Percentiles rank a stretch among this genome's conserved stretches.
These are phyloP conservation scores for Fusarium pseudograminearum DNA, from an alignment of 2,329 filamentous ascomycete species.

Conservation along the genomic window DNA sequence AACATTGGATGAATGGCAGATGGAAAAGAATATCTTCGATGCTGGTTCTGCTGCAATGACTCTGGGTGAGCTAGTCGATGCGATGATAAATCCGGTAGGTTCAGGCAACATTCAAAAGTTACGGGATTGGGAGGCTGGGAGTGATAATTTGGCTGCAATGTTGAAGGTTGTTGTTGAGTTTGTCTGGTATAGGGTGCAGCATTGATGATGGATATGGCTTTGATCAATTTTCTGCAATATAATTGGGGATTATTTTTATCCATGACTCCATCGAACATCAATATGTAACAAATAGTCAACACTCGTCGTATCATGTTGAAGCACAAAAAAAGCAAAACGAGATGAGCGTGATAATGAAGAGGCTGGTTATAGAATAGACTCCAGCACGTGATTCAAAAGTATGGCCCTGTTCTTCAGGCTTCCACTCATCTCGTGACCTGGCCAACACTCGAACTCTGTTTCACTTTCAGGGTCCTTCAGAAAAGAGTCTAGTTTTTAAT, in stretches of 20 bases:
- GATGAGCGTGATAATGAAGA: too few species aligned
- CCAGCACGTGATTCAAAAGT: neutral
- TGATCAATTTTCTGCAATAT: too few species aligned
- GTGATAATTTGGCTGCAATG: conserved; percentile 43
- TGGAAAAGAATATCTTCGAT: conserved; percentile 40
- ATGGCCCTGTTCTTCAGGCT: neutral
- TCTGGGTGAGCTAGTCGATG: conserved; percentile 37
- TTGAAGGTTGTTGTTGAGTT: conserved; percentile 44
- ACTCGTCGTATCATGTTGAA: neutral
- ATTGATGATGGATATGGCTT: neutral
- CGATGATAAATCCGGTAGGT: neutral
- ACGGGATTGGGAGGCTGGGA: conserved; percentile 44
- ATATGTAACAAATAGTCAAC: too few species aligned
- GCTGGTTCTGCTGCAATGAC: conserved; percentile 21
- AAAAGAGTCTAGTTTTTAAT: neutral
- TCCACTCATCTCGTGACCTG: neutral
- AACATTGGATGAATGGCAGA: conserved; percentile 44
- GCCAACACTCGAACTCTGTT: neutral
- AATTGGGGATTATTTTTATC: neutral
- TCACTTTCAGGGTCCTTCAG: neutral
- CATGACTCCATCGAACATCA: too few species aligned
- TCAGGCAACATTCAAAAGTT: conserved; percentile 25
- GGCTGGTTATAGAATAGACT: too few species aligned
- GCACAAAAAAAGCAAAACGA: conserved; percentile 3
- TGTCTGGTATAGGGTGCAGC: conserved; percentile 12